These are phyloP conservation scores for Tricholoma matsutake DNA, from an alignment of 768 basidiomycete genomes.

Conservation along the genomic window DNA sequence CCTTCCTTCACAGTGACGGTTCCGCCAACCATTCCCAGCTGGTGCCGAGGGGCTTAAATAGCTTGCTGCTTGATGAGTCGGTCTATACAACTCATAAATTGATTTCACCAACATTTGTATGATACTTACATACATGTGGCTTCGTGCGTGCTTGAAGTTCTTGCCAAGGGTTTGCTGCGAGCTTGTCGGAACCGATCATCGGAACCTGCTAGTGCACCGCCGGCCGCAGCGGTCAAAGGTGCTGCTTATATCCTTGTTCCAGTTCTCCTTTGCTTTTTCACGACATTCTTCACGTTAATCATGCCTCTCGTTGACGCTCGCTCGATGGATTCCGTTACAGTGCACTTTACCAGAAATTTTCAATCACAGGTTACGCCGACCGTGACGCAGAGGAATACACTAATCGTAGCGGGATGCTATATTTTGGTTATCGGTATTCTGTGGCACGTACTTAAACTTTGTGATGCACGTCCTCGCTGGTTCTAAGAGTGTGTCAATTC, in stretches of 20 bases:
- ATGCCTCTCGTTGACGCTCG: background rate
- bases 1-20: too few relatives aligned
- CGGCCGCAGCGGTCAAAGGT: background rate
- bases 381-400: conserved; percentile 67
- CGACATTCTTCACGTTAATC: background rate
- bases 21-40: too few relatives aligned
- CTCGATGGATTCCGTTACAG: conserved; percentile 8
- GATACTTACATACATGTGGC: too few relatives aligned
- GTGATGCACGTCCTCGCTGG: background rate
- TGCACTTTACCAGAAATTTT: conserved; percentile 37
- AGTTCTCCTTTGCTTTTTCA: background rate
- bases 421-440: conserved; percentile 73
- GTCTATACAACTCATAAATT: too few relatives aligned
- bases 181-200: too few relatives aligned
- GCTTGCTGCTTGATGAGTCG: too few relatives aligned
- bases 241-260: background rate
- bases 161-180: too few relatives aligned
- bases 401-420: conserved; percentile 80
- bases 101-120: too few relatives aligned
- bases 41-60: too few relatives aligned
- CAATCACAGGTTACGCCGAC: conserved; percentile 55
- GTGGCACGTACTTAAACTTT: conserved; percentile 49
- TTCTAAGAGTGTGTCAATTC: conserved; percentile 1
- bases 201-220: background rate
- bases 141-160: too few relatives aligned